Evolutionary conservation across 179 eudicot genomes (phyloP).

Genomic region (Sideroxylon spinosum): DNA sequence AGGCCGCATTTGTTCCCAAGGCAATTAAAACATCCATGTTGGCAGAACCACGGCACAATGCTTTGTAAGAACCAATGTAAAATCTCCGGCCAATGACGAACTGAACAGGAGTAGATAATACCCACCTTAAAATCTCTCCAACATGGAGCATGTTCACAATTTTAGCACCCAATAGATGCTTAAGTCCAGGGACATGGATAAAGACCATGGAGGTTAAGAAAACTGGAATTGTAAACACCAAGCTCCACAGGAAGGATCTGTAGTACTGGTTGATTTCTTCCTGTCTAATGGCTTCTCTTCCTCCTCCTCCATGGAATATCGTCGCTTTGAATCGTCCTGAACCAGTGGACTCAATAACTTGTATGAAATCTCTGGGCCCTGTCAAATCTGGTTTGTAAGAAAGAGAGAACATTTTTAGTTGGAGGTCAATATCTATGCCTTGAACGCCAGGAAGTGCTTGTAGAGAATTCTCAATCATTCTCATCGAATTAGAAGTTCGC

Average conservation of each 20-base stretch:
- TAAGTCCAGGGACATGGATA: slow-evolving; percentile 74
- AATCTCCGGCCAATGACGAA: slow-evolving; percentile 78
- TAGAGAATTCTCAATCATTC: slow-evolving; percentile 50
- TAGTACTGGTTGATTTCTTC: slow-evolving; percentile 63
- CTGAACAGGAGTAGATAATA: slow-evolving; percentile 81
- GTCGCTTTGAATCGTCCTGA: slow-evolving; percentile 48
- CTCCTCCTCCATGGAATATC: slow-evolving; percentile 58
- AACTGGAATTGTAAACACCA: slow-evolving; percentile 78
- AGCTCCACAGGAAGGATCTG: slow-evolving; percentile 74
- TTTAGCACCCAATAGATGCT: slow-evolving; percentile 52
- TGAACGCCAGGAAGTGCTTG: slow-evolving; percentile 66
- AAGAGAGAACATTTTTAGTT: slow-evolving; percentile 47
- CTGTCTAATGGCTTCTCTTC: slow-evolving; percentile 48
- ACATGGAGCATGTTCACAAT: slow-evolving; percentile 64
- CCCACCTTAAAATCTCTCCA: slow-evolving; percentile 79
- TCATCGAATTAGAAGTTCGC: slow-evolving; percentile 40
- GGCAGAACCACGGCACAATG: slow-evolving; percentile 75
- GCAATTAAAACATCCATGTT: slow-evolving; percentile 97
- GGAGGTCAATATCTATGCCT: slow-evolving; percentile 43
- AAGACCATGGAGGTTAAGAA: slow-evolving; percentile 90
- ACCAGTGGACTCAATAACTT: slow-evolving; percentile 56
- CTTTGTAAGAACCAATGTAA: slow-evolving; percentile 75
- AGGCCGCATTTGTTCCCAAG: slow-evolving; percentile 92
- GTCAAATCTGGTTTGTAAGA: slow-evolving; percentile 70
- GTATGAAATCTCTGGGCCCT: slow-evolving; percentile 74